These are phyloP conservation scores for Pyrenophora teres DNA, from an alignment of 2,329 filamentous ascomycete species.

Conservation along the genomic window DNA sequence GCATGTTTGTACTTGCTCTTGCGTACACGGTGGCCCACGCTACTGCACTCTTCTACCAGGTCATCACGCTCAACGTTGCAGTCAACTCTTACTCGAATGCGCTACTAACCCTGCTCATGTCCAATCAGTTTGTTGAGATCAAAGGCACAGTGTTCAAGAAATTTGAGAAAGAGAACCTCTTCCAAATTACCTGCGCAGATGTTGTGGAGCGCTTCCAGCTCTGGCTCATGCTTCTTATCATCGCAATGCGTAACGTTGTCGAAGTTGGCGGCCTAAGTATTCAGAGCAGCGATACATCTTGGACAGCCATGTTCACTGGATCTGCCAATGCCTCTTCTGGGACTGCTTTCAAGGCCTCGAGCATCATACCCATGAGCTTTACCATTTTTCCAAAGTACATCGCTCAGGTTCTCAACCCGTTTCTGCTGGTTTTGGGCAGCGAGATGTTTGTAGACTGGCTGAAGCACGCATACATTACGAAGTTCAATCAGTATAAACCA, in stretches of 20 bases:
- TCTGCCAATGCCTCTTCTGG: slow-evolving; percentile 54
- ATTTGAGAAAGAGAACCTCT: slow-evolving; percentile 96
- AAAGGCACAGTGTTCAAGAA: slow-evolving; percentile 98
- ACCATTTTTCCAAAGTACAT: slow-evolving; percentile 85
- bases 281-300: slow-evolving; percentile 37
- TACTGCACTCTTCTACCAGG: slow-evolving; percentile 90
- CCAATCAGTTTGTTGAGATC: slow-evolving; percentile 98
- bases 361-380: slow-evolving; percentile 87
- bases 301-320: slow-evolving; percentile 35
- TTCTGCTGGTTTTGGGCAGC: slow-evolving; percentile 89
- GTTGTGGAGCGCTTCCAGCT: slow-evolving; percentile 96
- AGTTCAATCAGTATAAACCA: slow-evolving; percentile 97
- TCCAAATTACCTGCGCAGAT: slow-evolving; percentile 94
- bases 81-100: slow-evolving; percentile 99
- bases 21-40: slow-evolving; percentile 88
- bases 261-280: slow-evolving; percentile 85
- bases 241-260: slow-evolving; percentile 92
- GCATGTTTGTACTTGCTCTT: slow-evolving; percentile 86
- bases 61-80: slow-evolving; percentile 95
- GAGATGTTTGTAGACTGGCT: slow-evolving; percentile 97
- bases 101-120: slow-evolving; percentile 85
- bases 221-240: slow-evolving; percentile 96
- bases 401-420: slow-evolving; percentile 88
- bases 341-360: slow-evolving; percentile 65
- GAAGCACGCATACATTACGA: slow-evolving; percentile 97